Evolutionary conservation across 306 rosid species (phyloP), one percentile per base, ranked within the genome.

Genomic region (Casuarina equisetifolia): DNA sequence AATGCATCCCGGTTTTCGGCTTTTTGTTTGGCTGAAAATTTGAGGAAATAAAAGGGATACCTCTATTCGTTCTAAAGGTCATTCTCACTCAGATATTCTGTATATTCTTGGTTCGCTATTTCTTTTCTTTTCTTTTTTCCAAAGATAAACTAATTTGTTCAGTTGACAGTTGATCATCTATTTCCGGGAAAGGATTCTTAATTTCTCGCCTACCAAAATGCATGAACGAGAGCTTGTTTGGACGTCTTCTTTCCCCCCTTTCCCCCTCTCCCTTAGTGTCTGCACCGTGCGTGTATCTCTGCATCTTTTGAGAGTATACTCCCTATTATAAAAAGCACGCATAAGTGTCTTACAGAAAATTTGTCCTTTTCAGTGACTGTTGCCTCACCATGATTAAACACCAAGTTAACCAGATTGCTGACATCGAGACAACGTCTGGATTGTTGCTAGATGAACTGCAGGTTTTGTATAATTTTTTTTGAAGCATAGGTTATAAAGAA

Each of bases 391-490:
- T 90, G 96, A 78, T 83, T 35, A 75, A 53, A 83, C 87, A 76
- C 63, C 82, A 15, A 5, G 74, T 75, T 51, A 72, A 86, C 75
- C 89, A 81, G 74, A 58, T 79, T 70, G 62, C 69, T 66, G 81
- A 75, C 32, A 84, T 82, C 80, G 92, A 89, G 84, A 89, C 86
- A 75, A 80, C 84, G 5, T 90, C 87, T 38, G 77, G 78, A 58
- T 42, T 79, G 64, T 82, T 87, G 76, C 90, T 92, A 8, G 79
- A 90, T 46, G 93, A 92, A 83, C 87, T 92, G 76, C 89, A 92
- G 97, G 97, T 92, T 83, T 55, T 69, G 36, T 38, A 52, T 59
- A 42, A 46, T 16, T 40, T 66, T 68, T 58, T 74, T 69, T 76
- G 78, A 76, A 76, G 53, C 48, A 76, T 75, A 64, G 17, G 49